These are phyloP conservation scores for Taphrina pruni DNA, from an alignment of 1,139 yeast species.

Conservation along the genomic window DNA sequence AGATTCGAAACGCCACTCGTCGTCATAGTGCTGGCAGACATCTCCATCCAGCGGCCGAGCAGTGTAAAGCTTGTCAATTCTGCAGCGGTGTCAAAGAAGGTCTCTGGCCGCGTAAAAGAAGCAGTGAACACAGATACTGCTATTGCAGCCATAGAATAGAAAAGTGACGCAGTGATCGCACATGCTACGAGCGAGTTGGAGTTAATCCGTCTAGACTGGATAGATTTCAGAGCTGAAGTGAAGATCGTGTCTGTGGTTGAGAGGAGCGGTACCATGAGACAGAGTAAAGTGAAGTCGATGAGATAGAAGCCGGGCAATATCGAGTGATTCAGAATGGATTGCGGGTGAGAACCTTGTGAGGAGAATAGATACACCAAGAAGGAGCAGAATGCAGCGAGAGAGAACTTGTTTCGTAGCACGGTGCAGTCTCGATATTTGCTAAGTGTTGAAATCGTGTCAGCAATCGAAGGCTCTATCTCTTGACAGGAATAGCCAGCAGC, in stretches of 20 bases:
- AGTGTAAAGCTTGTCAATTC: slow-evolving; percentile 85
- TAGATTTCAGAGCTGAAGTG: slow-evolving; percentile 65
- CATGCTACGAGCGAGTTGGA: slow-evolving; percentile 91
- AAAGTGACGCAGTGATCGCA: slow-evolving; percentile 79
- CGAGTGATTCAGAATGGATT: slow-evolving; percentile 46
- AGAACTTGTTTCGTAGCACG: slow-evolving; percentile 67
- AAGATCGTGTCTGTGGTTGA: slow-evolving; percentile 70
- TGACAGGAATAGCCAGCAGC: slow-evolving; percentile 13
- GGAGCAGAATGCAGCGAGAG: slow-evolving; percentile 62
- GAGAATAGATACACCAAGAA: slow-evolving; percentile 64
- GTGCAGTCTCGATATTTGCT: slow-evolving; percentile 72
- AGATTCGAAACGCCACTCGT: slow-evolving; percentile 83
- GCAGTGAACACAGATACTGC: slow-evolving; percentile 55
- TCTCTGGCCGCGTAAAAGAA: slow-evolving; percentile 63
- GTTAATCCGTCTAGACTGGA: slow-evolving; percentile 76
- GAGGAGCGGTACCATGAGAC: slow-evolving; percentile 70
- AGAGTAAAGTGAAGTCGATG: slow-evolving; percentile 63
- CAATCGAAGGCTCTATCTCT: neutral
- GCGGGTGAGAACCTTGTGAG: slow-evolving; percentile 44
- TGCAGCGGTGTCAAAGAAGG: slow-evolving; percentile 83
- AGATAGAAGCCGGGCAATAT: slow-evolving; percentile 52
- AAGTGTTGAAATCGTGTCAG: slow-evolving; percentile 50
- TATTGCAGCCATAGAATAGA: slow-evolving; percentile 71
- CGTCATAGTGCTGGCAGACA: slow-evolving; percentile 90
- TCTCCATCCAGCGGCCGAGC: slow-evolving; percentile 88